These are phyloP conservation scores for Leucogyrophana mollusca DNA, from an alignment of 768 basidiomycete genomes.

Conservation along the genomic window DNA sequence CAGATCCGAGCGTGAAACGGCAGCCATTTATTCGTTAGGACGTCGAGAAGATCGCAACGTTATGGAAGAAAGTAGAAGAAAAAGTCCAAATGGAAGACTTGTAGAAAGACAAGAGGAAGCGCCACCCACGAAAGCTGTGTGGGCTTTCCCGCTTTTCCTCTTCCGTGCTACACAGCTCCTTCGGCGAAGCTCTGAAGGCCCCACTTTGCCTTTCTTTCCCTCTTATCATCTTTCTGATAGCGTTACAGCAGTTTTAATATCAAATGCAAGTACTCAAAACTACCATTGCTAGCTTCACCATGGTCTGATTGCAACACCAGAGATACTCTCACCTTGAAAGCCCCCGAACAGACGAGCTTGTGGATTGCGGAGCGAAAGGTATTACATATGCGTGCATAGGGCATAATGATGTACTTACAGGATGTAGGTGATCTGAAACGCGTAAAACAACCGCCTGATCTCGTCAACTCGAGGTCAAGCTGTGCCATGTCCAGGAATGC, in stretches of 20 bases:
- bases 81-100: constrained; percentile 7
- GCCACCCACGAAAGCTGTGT: too few species aligned
- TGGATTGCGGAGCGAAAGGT: too few species aligned
- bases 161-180: too few species aligned
- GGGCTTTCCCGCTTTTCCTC: too few species aligned
- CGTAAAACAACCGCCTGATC: constrained; percentile 13
- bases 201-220: too few species aligned
- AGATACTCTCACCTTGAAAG: background rate
- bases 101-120: constrained; percentile 8
- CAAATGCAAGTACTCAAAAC: too few species aligned
- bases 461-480: constrained; percentile 6
- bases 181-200: too few species aligned
- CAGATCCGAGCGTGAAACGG: constrained; percentile 79
- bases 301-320: background rate
- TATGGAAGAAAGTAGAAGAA: constrained; percentile 6
- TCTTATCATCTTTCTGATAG: too few species aligned
- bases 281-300: constrained; percentile 16
- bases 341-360: background rate
- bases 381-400: background rate
- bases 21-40: constrained; percentile 44
- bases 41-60: constrained; percentile 8
- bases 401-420: constrained; percentile 6
- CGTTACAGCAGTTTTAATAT: constrained; percentile 3
- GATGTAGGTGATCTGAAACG: background rate
- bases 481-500: constrained; percentile 12